Evolutionary conservation across 202 grass and related monocot genomes (phyloP).

Genomic region (Carex sylvatica): DNA sequence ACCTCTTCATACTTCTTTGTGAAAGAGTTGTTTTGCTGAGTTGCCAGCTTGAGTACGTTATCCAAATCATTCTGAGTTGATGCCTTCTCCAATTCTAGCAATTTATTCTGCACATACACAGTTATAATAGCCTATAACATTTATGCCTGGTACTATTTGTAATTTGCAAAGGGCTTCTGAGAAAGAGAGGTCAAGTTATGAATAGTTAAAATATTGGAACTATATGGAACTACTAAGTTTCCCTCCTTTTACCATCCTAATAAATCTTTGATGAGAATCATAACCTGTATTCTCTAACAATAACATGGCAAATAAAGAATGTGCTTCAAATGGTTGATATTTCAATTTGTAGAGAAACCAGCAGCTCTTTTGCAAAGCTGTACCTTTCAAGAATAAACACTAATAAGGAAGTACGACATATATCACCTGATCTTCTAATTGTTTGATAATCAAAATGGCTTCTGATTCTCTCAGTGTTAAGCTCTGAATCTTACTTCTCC

Average conservation of each 20-base stretch:
- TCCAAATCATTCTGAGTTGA: slow-evolving; percentile 79
- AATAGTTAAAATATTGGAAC: not conserved
- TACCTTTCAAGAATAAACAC: not conserved
- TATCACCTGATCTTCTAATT: slow-evolving; percentile 87
- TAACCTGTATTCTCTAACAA: not conserved
- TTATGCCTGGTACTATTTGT: not conserved
- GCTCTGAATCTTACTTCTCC: too few species aligned
- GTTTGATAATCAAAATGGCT: not conserved
- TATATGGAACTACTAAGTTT: not conserved
- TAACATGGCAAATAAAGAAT: not conserved
- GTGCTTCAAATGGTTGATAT: not conserved
- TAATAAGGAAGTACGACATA: slow-evolving; percentile 17
- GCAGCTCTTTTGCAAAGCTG: not conserved
- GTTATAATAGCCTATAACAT: too few species aligned
- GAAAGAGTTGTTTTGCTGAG: slow-evolving; percentile 69
- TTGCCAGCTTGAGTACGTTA: slow-evolving; percentile 66
- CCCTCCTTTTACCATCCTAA: not conserved
- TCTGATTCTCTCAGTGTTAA: too few species aligned
- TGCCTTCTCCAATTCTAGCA: slow-evolving; percentile 19
- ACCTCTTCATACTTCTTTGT: slow-evolving; percentile 77
- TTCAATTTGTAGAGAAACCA: not conserved
- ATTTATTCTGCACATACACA: too few species aligned
- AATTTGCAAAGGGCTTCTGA: not conserved
- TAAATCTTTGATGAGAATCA: not conserved
- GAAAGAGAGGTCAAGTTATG: not conserved